Evolutionary conservation across 495 filamentous ascomycete genomes (phyloP).

Genomic region (Penicillium riverlandense): DNA sequence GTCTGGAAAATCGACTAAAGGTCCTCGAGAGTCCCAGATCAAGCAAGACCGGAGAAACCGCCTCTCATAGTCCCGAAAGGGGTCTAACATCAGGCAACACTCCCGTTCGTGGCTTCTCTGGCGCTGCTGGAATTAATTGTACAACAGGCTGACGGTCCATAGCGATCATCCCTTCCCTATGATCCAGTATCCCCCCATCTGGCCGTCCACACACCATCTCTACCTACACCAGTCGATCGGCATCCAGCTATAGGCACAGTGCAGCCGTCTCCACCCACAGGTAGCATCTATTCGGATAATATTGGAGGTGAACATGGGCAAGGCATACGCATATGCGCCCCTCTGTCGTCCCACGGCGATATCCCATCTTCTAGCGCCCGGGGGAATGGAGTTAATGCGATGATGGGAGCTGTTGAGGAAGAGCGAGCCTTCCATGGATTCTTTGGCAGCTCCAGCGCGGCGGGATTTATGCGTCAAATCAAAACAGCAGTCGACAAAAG

Average conservation of each 20-base stretch:
- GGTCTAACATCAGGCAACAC: constrained; percentile 3
- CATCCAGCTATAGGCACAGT: too few relatives aligned
- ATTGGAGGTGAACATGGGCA: not conserved
- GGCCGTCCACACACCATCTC: not conserved
- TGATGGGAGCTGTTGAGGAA: constrained; percentile 33
- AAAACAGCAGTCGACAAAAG: constrained; percentile 28
- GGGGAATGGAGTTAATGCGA: constrained; percentile 27
- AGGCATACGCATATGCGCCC: not conserved
- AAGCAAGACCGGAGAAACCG: too few relatives aligned
- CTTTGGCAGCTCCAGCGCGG: constrained; percentile 30
- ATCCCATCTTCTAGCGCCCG: not conserved
- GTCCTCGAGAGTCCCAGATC: constrained; percentile 15
- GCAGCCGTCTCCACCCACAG: constrained; percentile 1
- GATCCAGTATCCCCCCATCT: not conserved
- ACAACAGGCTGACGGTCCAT: too few relatives aligned
- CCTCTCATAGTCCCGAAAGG: not conserved
- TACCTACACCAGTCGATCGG: too few relatives aligned
- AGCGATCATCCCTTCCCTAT: not conserved
- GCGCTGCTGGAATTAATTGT: too few relatives aligned
- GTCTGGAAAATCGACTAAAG: constrained; percentile 22
- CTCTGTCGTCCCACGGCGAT: not conserved
- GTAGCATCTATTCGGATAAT: not conserved
- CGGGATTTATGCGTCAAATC: constrained; percentile 33
- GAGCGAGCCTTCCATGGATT: constrained; percentile 26
- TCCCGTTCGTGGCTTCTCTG: constrained; percentile 4